Evolutionary conservation across 2,329 filamentous ascomycete genomes (phyloP), one percentile per base, ranked within the genome.

Genomic region (Talaromyces sp.): DNA sequence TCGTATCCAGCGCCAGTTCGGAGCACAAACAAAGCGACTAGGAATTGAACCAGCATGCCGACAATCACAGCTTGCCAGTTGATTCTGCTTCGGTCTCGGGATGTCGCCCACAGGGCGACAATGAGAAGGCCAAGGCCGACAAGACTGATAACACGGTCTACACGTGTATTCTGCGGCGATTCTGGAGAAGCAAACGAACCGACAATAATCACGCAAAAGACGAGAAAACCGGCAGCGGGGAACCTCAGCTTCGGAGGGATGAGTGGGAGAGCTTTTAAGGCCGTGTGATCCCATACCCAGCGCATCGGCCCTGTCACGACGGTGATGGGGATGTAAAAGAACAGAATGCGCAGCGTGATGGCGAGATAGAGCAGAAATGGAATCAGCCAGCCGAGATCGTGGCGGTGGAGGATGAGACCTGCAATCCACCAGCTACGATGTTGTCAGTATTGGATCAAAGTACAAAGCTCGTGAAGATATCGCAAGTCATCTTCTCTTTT

Each of bases 11-110:
- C 90, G 44, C 82, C 77, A 3, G 92, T 95, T 55, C 92, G 86
- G 67, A 96, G 81, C 55, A 96, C 93, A 69, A 97, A 96, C 13
- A 96, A 82, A 4, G 91, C 92, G 65, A 96, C 84, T 71, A 97
- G 82, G 77, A 93, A 97, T 75, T 97, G 93, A 11, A 88, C 82
- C 49, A 96, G 81, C 88, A 96, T 95, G 63, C 93, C 93, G 42
- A 90, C 90, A 63, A 96, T 91, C 67, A 97, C 89, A 1, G 90
- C 90, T 70, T 90, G 88, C 88, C 88, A 92, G 32, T 75, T 65
- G 55, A 80, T 78, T 65, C 76, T 81, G 67, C 77, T 85, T 67
- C 89, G 85, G 73, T 92, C 82, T 62, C 80, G 84, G 47, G 92
- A 96, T 0, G 91, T 95, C 15, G 71, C 70, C 76, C 84, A 95